phyloP scores from a whole-genome alignment of 208 protist species.

The Phytomonas sp. region DNA sequence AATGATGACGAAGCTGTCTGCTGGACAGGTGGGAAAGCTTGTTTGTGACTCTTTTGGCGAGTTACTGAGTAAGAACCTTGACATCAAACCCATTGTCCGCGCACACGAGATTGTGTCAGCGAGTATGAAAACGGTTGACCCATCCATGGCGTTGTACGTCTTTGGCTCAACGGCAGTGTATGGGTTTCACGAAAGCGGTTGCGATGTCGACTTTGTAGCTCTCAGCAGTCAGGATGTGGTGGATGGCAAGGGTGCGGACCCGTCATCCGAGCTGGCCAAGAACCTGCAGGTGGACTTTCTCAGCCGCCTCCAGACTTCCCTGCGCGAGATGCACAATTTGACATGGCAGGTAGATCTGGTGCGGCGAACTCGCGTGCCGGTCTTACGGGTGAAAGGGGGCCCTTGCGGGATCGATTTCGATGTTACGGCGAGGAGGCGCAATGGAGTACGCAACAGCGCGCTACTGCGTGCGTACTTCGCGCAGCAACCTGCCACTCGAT shows the following conservation, averaged over 20 bases:
- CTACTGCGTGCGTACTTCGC: conserved; percentile 66
- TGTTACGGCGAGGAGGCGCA: conserved; percentile 67
- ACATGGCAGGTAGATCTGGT: conserved; percentile 60
- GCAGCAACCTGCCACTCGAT: conserved; percentile 54
- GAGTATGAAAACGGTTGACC: conserved; percentile 42
- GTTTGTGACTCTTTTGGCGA: conserved; percentile 16
- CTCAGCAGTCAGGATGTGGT: conserved; percentile 27
- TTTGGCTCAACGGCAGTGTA: conserved; percentile 79
- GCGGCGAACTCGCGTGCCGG: conserved; percentile 77
- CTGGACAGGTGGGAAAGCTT: conserved; percentile 13
- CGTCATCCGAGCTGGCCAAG: conserved; percentile 55
- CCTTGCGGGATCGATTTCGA: conserved; percentile 50
- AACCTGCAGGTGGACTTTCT: conserved; percentile 61
- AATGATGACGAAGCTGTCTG: neutral
- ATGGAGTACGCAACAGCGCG: conserved; percentile 83
- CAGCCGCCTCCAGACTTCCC: conserved; percentile 14
- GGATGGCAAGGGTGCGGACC: conserved; percentile 48
- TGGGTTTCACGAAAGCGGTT: conserved; percentile 53
- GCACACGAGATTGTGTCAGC: conserved; percentile 29
- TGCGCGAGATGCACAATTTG: conserved; percentile 24
- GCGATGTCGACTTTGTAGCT: conserved; percentile 77
- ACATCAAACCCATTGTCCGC: conserved; percentile 38
- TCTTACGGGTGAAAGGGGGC: conserved; percentile 45
- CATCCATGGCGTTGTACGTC: conserved; percentile 44
- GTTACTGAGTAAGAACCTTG: conserved; percentile 13